Percentiles rank a stretch among this genome's conserved stretches.
Conservation (phyloP, 345 rosid genomes). For the Melaleuca alternifolia region DNA sequence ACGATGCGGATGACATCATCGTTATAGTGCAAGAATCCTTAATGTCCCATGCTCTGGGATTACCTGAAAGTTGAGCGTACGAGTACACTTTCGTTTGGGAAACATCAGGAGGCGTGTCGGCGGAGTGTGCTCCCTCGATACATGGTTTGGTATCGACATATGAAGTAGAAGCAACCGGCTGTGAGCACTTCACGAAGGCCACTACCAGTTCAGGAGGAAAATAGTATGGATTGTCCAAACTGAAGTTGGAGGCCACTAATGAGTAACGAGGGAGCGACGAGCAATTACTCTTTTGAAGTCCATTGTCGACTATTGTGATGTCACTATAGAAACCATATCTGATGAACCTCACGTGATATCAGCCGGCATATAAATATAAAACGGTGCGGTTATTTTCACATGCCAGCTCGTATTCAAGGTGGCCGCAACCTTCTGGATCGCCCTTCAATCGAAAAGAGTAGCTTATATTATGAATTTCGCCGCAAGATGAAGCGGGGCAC, state of each 20-base stretch:
- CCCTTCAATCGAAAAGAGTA: too few relatives aligned
- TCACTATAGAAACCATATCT: accelerated
- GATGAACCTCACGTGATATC: background rate
- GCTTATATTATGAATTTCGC: too few relatives aligned
- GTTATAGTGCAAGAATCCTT: background rate
- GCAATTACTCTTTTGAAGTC: background rate
- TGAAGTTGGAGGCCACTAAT: accelerated
- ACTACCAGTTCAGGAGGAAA: accelerated
- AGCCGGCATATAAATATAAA: too few relatives aligned
- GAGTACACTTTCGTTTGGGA: background rate
- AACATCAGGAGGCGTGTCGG: background rate
- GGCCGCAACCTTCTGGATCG: too few relatives aligned
- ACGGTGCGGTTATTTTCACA: too few relatives aligned
- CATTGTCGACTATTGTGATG: background rate
- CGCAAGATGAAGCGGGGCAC: too few relatives aligned
- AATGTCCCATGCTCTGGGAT: accelerated
- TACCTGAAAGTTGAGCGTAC: accelerated
- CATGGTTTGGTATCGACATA: background rate
- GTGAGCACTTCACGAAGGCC: background rate
- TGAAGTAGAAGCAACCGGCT: background rate
- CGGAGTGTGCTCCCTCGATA: background rate
- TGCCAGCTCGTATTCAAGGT: too few relatives aligned
- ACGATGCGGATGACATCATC: background rate
- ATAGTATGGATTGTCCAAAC: accelerated
- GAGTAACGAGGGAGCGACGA: background rate